Conservation (phyloP, 2,329 filamentous ascomycete genomes). For the Fusarium verticillioides region DNA sequence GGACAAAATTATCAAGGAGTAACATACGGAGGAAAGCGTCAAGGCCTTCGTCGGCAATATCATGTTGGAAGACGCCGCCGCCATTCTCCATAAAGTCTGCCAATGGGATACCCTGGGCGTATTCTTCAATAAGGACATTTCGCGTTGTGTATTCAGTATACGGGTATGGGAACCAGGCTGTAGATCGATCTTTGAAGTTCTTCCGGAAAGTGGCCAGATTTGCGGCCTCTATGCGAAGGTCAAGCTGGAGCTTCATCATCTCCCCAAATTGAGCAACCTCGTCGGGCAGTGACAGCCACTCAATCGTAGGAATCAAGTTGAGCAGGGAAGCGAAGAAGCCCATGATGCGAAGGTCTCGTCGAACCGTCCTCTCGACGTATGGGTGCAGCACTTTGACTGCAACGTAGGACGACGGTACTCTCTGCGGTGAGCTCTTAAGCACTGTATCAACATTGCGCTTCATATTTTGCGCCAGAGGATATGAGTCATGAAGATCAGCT, state of each 20-base stretch:
- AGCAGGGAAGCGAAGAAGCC: slow-evolving; percentile 85
- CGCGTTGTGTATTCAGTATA: slow-evolving; percentile 93
- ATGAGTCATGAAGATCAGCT: slow-evolving; percentile 60
- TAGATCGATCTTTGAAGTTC: slow-evolving; percentile 89
- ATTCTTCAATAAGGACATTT: slow-evolving; percentile 93
- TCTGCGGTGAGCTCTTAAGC: slow-evolving; percentile 84
- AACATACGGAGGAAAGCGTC: slow-evolving; percentile 98
- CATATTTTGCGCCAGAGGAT: slow-evolving; percentile 74
- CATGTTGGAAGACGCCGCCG: slow-evolving; percentile 90
- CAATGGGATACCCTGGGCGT: slow-evolving; percentile 91
- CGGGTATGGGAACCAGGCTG: slow-evolving; percentile 96
- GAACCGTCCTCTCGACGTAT: slow-evolving; percentile 86
- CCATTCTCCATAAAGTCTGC: slow-evolving; percentile 91
- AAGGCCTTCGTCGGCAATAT: slow-evolving; percentile 93
- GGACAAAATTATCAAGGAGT: slow-evolving; percentile 96
- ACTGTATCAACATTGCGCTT: slow-evolving; percentile 85
- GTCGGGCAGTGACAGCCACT: slow-evolving; percentile 96
- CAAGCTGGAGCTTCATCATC: slow-evolving; percentile 98
- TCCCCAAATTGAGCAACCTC: slow-evolving; percentile 94
- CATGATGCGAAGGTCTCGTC: slow-evolving; percentile 96
- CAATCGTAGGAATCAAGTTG: slow-evolving; percentile 90
- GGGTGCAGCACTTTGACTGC: slow-evolving; percentile 97
- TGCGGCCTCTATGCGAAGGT: slow-evolving; percentile 92
- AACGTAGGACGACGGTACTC: slow-evolving; percentile 91
- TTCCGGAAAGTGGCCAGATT: slow-evolving; percentile 89